phyloP scores from a whole-genome alignment of 129 eudicot genomes.

The Mikania micrantha region DNA sequence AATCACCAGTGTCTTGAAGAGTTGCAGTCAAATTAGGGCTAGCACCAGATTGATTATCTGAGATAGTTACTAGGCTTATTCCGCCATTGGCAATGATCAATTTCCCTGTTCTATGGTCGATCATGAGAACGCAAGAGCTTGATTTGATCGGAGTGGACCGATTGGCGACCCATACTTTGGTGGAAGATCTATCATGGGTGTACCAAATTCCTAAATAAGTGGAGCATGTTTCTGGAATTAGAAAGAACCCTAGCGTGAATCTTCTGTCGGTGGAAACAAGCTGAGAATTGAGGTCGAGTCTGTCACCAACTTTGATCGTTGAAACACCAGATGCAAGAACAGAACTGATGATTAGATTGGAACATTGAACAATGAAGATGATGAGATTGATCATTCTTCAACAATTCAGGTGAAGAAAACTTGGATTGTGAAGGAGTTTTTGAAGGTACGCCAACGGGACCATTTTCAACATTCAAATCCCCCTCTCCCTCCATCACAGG shows the following conservation, averaged over 20 bases:
- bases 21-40: constrained; percentile 8
- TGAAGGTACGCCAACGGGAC: too few relatives aligned
- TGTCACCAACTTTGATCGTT: constrained; percentile 10
- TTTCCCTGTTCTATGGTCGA: constrained; percentile 19
- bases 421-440: too few relatives aligned
- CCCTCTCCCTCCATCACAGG: too few relatives aligned
- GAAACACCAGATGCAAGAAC: constrained; percentile 10
- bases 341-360: constrained; percentile 11
- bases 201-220: constrained; percentile 39
- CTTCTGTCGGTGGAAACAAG: constrained; percentile 11
- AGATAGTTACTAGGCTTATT: constrained; percentile 13
- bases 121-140: constrained; percentile 13
- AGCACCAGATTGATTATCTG: neutral
- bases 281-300: constrained; percentile 10
- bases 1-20: constrained; percentile 35
- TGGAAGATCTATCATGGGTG: neutral
- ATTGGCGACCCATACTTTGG: constrained; percentile 39
- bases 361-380: constrained; percentile 5
- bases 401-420: too few relatives aligned
- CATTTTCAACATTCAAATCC: too few relatives aligned
- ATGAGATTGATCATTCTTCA: constrained; percentile 10
- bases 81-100: constrained; percentile 13
- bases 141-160: constrained; percentile 20
- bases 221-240: neutral
- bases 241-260: constrained; percentile 38